Evolutionary conservation across 495 filamentous ascomycete genomes (phyloP).

Genomic region (Xylaria grammica): DNA sequence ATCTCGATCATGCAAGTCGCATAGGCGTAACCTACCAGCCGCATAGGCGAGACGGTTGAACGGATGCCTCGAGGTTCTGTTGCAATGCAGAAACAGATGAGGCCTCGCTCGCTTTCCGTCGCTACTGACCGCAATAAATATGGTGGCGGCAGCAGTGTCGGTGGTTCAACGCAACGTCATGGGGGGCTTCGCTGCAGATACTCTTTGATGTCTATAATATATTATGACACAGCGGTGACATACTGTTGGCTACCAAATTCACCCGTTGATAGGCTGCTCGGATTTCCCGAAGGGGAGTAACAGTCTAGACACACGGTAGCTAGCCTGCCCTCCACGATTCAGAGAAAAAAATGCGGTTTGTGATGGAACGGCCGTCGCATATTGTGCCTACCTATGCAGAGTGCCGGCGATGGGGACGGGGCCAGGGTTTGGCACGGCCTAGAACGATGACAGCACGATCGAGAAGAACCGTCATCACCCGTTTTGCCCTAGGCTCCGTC

Average conservation of each 20-base stretch:
- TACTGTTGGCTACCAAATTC: not conserved
- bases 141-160: not conserved
- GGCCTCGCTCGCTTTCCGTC: not conserved
- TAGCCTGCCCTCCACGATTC: not conserved
- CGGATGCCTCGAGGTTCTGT: conserved; percentile 7
- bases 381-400: not conserved
- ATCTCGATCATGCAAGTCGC: conserved; percentile 8
- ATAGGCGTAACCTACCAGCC: not conserved
- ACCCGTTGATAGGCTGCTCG: not conserved
- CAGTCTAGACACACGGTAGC: not conserved
- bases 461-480: conserved; percentile 12
- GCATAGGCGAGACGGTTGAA: conserved; percentile 3
- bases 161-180: conserved; percentile 1
- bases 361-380: not conserved
- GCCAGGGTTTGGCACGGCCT: conserved; percentile 9
- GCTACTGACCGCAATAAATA: not conserved
- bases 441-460: conserved; percentile 14
- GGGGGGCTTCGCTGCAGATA: not conserved
- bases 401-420: conserved; percentile 3
- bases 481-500: not conserved
- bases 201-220: not conserved
- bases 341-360: not conserved
- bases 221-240: not conserved
- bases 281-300: conserved; percentile 10
- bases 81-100: conserved; percentile 19